These are phyloP conservation scores for Dictyostelium discoideum DNA, from an alignment of 78 protist species.

Conservation along the genomic window dicty_2.7 NC_007091.3:4890001-4890500, in stretches of 20 bases:
- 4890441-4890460: slow-evolving; percentile 66
- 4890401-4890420: slow-evolving; percentile 48
- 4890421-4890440: not conserved
- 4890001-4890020: slow-evolving; percentile 19
- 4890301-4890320: not conserved
- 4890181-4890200: slow-evolving; percentile 44
- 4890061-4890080: slow-evolving; percentile 26
- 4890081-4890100: slow-evolving; percentile 3
- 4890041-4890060: not conserved
- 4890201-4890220: slow-evolving; percentile 45
- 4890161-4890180: slow-evolving; percentile 27
- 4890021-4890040: not conserved
- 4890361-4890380: not conserved
- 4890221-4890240: slow-evolving; percentile 69
- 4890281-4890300: slow-evolving; percentile 26
- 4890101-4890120: slow-evolving; percentile 37
- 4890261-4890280: slow-evolving; percentile 53
- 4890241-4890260: slow-evolving; percentile 41
- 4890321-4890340: not conserved
- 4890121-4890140: slow-evolving; percentile 44
- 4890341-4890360: slow-evolving; percentile 13
- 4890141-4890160: slow-evolving; percentile 20
- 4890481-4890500: slow-evolving; percentile 83
- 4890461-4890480: slow-evolving; percentile 77
- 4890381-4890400: not conserved